A percentile compares a stretch with the other conserved stretches of the same genome.
phyloP scores from a whole-genome alignment of 2,329 filamentous ascomycete species.

The Amauroascus niger region DNA sequence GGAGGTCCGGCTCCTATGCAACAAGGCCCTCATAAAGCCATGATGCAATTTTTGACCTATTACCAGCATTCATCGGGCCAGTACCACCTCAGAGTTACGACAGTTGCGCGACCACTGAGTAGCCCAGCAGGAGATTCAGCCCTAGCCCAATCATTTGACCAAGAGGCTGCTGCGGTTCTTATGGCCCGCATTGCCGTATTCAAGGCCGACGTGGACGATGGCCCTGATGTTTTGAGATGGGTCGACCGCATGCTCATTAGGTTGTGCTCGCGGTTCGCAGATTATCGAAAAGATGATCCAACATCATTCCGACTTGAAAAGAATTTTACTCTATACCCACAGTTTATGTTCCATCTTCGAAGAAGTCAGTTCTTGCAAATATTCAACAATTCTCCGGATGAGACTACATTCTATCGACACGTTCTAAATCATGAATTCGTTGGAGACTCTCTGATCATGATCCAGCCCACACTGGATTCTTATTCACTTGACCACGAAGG shows the following conservation, averaged over 20 bases:
- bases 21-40: constrained; percentile 78
- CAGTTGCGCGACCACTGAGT: constrained; percentile 80
- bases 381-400: constrained; percentile 98
- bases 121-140: constrained; percentile 89
- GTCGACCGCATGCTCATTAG: constrained; percentile 97
- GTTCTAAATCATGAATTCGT: constrained; percentile 96
- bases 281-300: constrained; percentile 96
- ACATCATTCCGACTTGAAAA: constrained; percentile 95
- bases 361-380: constrained; percentile 96
- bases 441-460: constrained; percentile 95
- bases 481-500: constrained; percentile 96
- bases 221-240: constrained; percentile 95
- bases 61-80: constrained; percentile 96
- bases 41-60: constrained; percentile 98
- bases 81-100: constrained; percentile 92
- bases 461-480: constrained; percentile 92
- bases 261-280: constrained; percentile 89
- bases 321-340: constrained; percentile 97
- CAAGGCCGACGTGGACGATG: constrained; percentile 96
- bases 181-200: constrained; percentile 99
- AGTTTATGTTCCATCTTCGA: constrained; percentile 99
- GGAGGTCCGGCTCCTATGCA: constrained; percentile 76
- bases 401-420: constrained; percentile 97
- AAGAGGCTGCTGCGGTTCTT: constrained; percentile 91
- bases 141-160: constrained; percentile 93